Base-by-base conservation (phyloP, 2,329 filamentous ascomycete species). In the Fusarium sororula region DNA sequence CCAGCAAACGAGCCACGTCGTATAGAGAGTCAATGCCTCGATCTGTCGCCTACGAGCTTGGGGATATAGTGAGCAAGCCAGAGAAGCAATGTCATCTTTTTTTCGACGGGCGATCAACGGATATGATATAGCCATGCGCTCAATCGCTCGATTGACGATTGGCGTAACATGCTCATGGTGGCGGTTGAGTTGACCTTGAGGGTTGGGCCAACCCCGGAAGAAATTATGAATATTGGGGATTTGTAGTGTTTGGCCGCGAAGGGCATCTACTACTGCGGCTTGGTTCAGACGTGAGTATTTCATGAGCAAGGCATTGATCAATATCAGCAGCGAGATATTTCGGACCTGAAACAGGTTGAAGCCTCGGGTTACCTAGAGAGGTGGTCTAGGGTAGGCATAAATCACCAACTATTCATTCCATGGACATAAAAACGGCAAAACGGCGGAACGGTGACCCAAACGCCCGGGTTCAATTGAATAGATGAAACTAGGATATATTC, bases 91-190 rank as follows among this genome's bases (percentile, higher is more conserved):
- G 44, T 84, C 82, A 28, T 82, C 79, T 41, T 78, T 77, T 68
- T 83, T 82, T 66, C 75, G 75, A 32, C 62, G 63, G 24, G 73
- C 57, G 18, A 75, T 38, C 6, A 56, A 48, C 42, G 77, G 71
- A 13, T 85, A 79, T 64, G 81, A 79, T 9, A 79, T 76, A 63
- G 82, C 83, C 56, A 85, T 75, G 41, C 81, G 69, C 76, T 73
- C 73, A 30, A 80, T 62, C 58, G 70, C 60, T 42, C 57, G 60
- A 48, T 76, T 70, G 7, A 79, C 74, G 22, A 77, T 32, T n/a
- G 68, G 50, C 12, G 67, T 60, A 28, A 80, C 50, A 13, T 66
- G 57, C 5, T 59, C 62, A 66, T 80, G 74, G 55, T 77, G 69
- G 24, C 38, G 37, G 55, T 82, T 80, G 37, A 70, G 41, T n/a